Base-by-base conservation (phyloP, 1,139 yeast genomes). In the Saccharomyces uvarum region DNA sequence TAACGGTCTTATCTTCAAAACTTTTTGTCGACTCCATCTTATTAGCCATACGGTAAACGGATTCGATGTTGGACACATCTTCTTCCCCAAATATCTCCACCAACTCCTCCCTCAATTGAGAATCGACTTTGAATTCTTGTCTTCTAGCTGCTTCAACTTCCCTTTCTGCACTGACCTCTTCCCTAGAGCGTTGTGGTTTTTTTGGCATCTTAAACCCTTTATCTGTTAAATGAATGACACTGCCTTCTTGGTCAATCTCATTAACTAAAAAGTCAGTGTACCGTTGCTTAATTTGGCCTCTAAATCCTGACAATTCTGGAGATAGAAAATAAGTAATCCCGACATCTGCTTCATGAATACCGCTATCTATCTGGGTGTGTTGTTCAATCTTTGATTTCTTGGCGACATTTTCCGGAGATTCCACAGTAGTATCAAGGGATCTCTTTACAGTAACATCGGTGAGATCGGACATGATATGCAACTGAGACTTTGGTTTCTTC, bases 241-340 rank as follows among this genome's bases (percentile, higher is more conserved):
- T 72, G 1, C 89, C 95, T 28, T 80, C 73, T 31, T 73, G 63
- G 57, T 78, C 86, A 57, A 93, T 85, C 70, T 95, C 99, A 69
- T 90, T 89, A 48, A 93, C 99, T 67, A 89, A 78, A 68, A 95
- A 95, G 69, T 93, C 99, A n/a, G 96, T 84, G 71, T 90, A 90
- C 59, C 97, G 77, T 65, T 88, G 95, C 70, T 93, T 93, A 62
- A 93, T 77, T 13, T 80, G 78, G 1, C 98, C 99, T 27, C 70
- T 70, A 61, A 93, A 89, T 2, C 97, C 96, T 2, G 78, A 73
- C 8, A 76, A 69, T 13, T 73, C 75, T 4, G 76, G 67, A 51
- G 83, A 82, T 44, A 89, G 73, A 64, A 75, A 90, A 55, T 81
- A 80, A 1, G 89, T 82, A 59, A 93, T 91, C 5, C 98, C 98